Percentiles rank a stretch among this genome's conserved stretches.
These are phyloP conservation scores for Phytophthora chlamydospora DNA, from an alignment of 352 stramenopile genomes.

Conservation along the genomic window DNA sequence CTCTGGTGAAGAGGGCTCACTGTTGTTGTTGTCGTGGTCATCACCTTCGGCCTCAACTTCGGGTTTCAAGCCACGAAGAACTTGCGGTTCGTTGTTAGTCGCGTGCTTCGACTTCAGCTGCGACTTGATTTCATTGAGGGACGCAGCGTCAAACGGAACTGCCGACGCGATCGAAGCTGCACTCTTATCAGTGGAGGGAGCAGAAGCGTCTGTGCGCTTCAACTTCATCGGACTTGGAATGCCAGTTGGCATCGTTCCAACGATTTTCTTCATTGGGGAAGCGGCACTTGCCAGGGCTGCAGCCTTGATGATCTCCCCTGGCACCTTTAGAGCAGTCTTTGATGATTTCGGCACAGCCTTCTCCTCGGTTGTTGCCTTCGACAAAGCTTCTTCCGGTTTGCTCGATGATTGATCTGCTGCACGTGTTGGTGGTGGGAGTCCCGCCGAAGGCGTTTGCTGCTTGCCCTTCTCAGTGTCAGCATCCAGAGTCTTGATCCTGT, in stretches of 20 bases:
- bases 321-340: conserved; percentile 46
- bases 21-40: conserved; percentile 53
- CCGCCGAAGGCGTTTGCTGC: conserved; percentile 21
- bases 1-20: conserved; percentile 41
- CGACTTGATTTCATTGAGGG: conserved; percentile 63
- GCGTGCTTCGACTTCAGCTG: conserved; percentile 64
- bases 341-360: conserved; percentile 22
- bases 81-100: conserved; percentile 18
- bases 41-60: conserved; percentile 32
- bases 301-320: conserved; percentile 52
- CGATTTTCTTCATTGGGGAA: conserved; percentile 39
- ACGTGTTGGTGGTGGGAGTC: background rate
- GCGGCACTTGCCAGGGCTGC: conserved; percentile 13
- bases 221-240: conserved; percentile 45
- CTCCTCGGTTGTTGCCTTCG: conserved; percentile 14
- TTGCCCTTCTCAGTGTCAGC: conserved; percentile 10
- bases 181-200: conserved; percentile 42
- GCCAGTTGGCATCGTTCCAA: conserved; percentile 16
- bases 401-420: conserved; percentile 5
- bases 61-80: conserved; percentile 14
- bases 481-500: background rate
- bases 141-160: conserved; percentile 58
- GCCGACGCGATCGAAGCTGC: conserved; percentile 27
- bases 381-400: conserved; percentile 24
- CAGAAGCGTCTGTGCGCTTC: conserved; percentile 12